phyloP scores from a whole-genome alignment of 108 stramenopile species.

The Bacterosira constricta region DNA sequence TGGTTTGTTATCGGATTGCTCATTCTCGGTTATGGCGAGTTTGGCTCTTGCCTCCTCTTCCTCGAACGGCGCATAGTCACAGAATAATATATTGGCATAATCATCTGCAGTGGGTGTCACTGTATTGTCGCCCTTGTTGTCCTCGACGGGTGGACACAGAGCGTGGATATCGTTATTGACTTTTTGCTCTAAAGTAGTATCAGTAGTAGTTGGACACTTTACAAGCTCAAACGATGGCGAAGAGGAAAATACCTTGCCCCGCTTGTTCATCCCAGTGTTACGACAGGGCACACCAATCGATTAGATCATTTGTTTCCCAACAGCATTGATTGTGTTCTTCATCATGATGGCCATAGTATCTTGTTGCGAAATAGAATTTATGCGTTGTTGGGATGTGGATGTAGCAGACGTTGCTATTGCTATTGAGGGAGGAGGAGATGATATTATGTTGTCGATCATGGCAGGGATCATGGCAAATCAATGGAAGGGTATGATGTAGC shows the following conservation, averaged over 20 bases:
- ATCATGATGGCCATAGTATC: not conserved
- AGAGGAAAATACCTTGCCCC: conserved; percentile 14
- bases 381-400: no score
- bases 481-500: no score
- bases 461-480: no score
- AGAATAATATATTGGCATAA: conserved; percentile 38
- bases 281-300: not conserved
- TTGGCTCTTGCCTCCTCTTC: no score
- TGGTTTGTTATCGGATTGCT: no score
- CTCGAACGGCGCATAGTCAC: conserved; percentile 10
- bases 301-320: not conserved
- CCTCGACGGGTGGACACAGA: not conserved
- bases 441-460: no score
- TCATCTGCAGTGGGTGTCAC: conserved; percentile 30
- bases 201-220: not conserved
- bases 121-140: conserved; percentile 1
- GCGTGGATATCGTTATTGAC: not conserved
- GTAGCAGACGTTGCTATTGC: no score
- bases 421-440: no score
- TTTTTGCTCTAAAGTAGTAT: not conserved
- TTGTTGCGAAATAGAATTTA: not conserved
- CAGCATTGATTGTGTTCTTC: not conserved
- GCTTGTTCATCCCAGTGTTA: not conserved
- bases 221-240: conserved; percentile 1
- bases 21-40: no score